Conservation (phyloP, 176 grass and related monocot species). For the Aegilops tauschii region DNA sequence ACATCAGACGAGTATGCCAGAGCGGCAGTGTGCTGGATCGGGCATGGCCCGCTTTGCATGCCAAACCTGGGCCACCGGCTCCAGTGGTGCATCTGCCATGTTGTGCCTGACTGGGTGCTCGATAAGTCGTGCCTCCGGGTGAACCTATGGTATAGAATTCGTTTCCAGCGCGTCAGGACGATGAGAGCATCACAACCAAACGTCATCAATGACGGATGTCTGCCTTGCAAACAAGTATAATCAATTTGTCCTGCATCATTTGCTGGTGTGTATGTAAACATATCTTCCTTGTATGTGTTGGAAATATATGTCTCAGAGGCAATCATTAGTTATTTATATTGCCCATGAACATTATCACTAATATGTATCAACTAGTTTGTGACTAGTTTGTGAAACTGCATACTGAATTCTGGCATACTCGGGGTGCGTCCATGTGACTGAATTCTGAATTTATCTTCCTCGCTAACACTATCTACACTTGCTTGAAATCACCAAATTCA, state of each 20-base stretch:
- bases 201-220: background rate
- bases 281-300: background rate
- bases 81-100: background rate
- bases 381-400: background rate
- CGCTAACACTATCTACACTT: too few species aligned
- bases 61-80: background rate
- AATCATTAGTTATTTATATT: background rate
- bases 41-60: background rate
- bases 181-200: background rate
- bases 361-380: background rate
- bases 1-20: background rate
- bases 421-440: too few species aligned
- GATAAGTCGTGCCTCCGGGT: background rate
- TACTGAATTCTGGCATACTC: too few species aligned
- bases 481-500: too few species aligned
- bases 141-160: background rate
- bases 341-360: background rate
- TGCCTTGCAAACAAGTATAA: background rate
- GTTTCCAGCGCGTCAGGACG: background rate
- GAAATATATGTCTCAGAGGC: background rate
- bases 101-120: background rate
- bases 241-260: background rate
- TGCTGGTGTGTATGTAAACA: background rate
- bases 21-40: slow-evolving; percentile 5
- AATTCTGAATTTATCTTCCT: too few species aligned